Evolutionary conservation across 306 rosid species (phyloP), one percentile per base, ranked within the genome.

Genomic region (Gastrolobium villosum): DNA sequence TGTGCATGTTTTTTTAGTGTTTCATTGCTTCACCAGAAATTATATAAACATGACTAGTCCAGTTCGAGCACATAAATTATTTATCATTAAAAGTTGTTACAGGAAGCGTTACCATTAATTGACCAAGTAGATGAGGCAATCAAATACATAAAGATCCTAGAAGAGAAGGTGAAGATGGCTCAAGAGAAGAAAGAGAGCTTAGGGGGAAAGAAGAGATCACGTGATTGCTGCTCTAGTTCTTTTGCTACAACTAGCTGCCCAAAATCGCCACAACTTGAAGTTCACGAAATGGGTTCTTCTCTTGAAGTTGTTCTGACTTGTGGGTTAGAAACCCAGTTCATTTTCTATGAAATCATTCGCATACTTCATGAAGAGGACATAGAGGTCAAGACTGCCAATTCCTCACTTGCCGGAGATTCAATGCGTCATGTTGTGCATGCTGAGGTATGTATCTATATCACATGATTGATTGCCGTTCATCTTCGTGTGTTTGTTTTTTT

Each of bases 41-140:
- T 20, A 20, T 20, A 20, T 1, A 20, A 20, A 20, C 26, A 20
- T 1, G 26, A 20, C n/a, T n/a, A 20, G 26, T 20, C 26, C 1
- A 20, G 26, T 20, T 20, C 26, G 26, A 20, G 26, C 26, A 20
- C 26, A 20, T 20, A 20, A 20, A 20, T 20, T 20, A 20, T 20
- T 20, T 20, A 20, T 20, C 26, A 20, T 20, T 20, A 20, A 20
- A 20, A 20, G 26, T 20, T 20, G 26, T 31, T 69, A 72, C 86
- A 90, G 98, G 98, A 87, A 65, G 39, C 71, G 26, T 8, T 63
- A 1, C 34, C 89, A 0, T 35, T 94, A 39, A 89, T 89, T 0
- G 94, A 90, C 26, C 96, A 92, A 79, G 65, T 92, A 41, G 97
- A 90, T 2, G 90, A 88, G 35, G 96, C 97, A 3, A 90, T 89